Base-by-base conservation (phyloP, 305 asterid species). In the Fraxinus velutina region DNA sequence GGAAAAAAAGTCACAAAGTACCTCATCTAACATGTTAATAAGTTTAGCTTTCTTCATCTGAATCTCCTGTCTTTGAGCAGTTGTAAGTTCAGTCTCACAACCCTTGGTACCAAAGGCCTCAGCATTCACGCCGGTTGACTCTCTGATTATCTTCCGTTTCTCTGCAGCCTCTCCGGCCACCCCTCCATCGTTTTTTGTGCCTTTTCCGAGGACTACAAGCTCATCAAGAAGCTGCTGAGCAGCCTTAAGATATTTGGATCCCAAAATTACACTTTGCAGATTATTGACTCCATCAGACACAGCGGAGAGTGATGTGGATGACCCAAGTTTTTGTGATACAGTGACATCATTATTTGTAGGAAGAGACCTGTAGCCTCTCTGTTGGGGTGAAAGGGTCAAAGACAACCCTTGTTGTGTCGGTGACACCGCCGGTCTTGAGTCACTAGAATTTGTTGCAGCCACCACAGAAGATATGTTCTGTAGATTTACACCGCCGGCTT, bases 1-100 rank as follows among this genome's bases (percentile, higher is more conserved):
- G 72, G 4, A 10, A 32, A 42, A 32, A 33, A 75, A 79, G 76
- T 17, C 10, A 55, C 21, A 42, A n/a, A 36, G 13, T 90, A 93
- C 97, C 97, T 93, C 97, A 81, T 93, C 94, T 30, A 92, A 84
- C 94, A 93, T 86, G 91, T 74, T 88, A 57, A 82, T 75, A 57
- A 91, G 95, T 81, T 90, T 92, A 17, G 94, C 88, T 84, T 90
- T 92, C 85, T 90, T 93, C 94, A 91, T 90, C 88, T 90, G 94
- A 85, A 90, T 87, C 80, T 92, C 97, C 62, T 92, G 97, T 34
- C 90, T 93, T 80, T 90, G 92, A 37, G 94, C 87, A 12, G 93
- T 78, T 4, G 92, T 77, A 52, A 90, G 90, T 79, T 90, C 92
- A 74, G 70, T 79, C n/a, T 76, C 83, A 39, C 55, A 52, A 34